These are phyloP conservation scores for Sordariomycetes sp. DNA, from an alignment of 2,329 filamentous ascomycete species.

Conservation along the genomic window DNA sequence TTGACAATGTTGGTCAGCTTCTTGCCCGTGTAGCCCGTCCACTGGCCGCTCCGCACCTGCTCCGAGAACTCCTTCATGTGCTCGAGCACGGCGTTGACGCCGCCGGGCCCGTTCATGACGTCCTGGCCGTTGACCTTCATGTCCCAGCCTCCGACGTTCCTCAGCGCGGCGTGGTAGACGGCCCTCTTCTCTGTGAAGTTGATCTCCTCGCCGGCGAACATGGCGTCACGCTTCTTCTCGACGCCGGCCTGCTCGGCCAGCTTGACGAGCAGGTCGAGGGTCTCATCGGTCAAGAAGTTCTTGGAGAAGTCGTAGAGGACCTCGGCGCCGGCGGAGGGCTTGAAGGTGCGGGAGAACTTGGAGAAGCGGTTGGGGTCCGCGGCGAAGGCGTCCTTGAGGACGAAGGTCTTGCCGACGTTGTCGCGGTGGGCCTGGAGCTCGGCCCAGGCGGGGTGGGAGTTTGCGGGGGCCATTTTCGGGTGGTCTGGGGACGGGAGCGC, in stretches of 20 bases:
- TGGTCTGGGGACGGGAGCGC: neutral
- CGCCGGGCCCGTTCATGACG: slow-evolving; percentile 80
- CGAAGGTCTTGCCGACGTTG: slow-evolving; percentile 73
- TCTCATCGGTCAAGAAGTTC: slow-evolving; percentile 95
- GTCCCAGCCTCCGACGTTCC: slow-evolving; percentile 74
- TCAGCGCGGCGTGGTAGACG: slow-evolving; percentile 88
- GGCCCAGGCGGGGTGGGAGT: slow-evolving; percentile 75
- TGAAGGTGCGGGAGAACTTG: slow-evolving; percentile 80
- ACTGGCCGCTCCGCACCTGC: slow-evolving; percentile 84
- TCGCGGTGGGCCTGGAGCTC: slow-evolving; percentile 85
- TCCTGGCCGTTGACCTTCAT: slow-evolving; percentile 82
- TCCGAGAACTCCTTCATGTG: slow-evolving; percentile 99
- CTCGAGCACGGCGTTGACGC: slow-evolving; percentile 77
- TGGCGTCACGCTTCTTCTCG: slow-evolving; percentile 87
- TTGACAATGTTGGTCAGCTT: slow-evolving; percentile 94
- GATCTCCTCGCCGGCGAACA: slow-evolving; percentile 97
- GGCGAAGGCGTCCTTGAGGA: slow-evolving; percentile 86
- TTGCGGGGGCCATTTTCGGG: slow-evolving; percentile 63
- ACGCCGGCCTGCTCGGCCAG: slow-evolving; percentile 84
- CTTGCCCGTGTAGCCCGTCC: slow-evolving; percentile 97
- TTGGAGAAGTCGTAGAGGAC: slow-evolving; percentile 98
- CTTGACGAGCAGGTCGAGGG: slow-evolving; percentile 71
- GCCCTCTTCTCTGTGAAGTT: slow-evolving; percentile 97
- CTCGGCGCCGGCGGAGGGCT: slow-evolving; percentile 61
- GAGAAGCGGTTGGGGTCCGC: slow-evolving; percentile 78